Evolutionary conservation across 768 basidiomycete genomes (phyloP).

Genomic region (Mycena crocata): DNA sequence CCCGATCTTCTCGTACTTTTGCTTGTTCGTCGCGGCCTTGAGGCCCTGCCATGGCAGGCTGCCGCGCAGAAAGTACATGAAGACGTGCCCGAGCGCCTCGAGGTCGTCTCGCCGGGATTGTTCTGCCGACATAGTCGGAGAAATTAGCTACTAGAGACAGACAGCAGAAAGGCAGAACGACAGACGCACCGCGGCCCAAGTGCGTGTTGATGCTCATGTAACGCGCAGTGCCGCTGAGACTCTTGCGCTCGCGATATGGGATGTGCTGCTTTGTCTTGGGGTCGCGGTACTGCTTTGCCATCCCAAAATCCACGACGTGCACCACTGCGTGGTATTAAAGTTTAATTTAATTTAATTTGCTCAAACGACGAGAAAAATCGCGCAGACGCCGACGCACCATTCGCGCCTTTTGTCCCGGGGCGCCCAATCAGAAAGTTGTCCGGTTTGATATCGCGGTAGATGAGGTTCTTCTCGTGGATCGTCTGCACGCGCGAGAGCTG

Average conservation of each 20-base stretch:
- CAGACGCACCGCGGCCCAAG: slow-evolving; percentile 85
- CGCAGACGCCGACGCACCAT: slow-evolving; percentile 59
- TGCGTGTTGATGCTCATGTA: slow-evolving; percentile 99
- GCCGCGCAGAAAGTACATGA: slow-evolving; percentile 99
- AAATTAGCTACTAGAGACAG: neutral
- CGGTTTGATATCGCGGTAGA: slow-evolving; percentile 99
- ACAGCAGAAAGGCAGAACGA: neutral
- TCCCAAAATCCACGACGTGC: slow-evolving; percentile 98
- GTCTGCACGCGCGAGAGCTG: slow-evolving; percentile 96
- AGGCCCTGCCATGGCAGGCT: slow-evolving; percentile 99
- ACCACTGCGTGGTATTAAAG: slow-evolving; percentile 62
- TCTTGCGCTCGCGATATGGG: slow-evolving; percentile 98
- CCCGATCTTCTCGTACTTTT: slow-evolving; percentile 99
- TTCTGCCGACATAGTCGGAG: too few relatives aligned
- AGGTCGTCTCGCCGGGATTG: slow-evolving; percentile 96
- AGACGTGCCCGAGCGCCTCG: slow-evolving; percentile 99
- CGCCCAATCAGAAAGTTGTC: slow-evolving; percentile 99
- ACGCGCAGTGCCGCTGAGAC: slow-evolving; percentile 94
- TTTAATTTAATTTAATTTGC: neutral
- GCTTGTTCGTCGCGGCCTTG: slow-evolving; percentile 99
- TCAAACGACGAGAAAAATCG: neutral
- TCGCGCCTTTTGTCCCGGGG: slow-evolving; percentile 89
- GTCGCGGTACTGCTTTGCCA: slow-evolving; percentile 99
- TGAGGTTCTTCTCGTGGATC: slow-evolving; percentile 99
- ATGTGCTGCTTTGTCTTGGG: slow-evolving; percentile 99